These are phyloP conservation scores for Nicotiana obtusifolia DNA, from an alignment of 257 asterid genomes.

Conservation along the genomic window DNA sequence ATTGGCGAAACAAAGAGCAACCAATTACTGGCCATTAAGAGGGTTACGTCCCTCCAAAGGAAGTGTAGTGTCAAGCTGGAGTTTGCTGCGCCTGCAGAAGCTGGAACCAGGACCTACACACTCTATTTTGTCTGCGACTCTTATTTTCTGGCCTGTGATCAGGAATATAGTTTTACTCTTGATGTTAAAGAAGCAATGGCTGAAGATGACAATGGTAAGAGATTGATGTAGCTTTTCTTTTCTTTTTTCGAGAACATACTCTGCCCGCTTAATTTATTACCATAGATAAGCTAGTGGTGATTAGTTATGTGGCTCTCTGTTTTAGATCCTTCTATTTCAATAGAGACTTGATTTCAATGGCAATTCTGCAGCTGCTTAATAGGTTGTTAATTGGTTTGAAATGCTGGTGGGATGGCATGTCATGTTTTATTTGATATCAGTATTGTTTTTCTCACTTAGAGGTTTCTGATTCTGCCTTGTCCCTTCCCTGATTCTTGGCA, in stretches of 20 bases:
- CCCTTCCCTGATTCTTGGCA: not conserved
- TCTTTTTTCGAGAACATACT: not conserved
- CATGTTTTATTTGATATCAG: not conserved
- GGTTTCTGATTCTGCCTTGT: not conserved
- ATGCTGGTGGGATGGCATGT: not conserved
- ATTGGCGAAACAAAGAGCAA: conserved; percentile 32
- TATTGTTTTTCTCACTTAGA: not conserved
- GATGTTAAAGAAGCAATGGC: conserved; percentile 24
- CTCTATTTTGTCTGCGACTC: conserved; percentile 37
- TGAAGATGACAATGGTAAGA: conserved; percentile 8
- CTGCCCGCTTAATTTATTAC: not conserved
- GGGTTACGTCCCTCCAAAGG: conserved; percentile 30
- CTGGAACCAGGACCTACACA: conserved; percentile 25
- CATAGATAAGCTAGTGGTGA: not conserved
- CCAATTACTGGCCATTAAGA: conserved; percentile 36
- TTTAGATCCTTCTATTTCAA: not conserved
- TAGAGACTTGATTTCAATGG: not conserved
- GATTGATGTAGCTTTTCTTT: not conserved
- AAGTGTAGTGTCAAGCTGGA: conserved; percentile 28
- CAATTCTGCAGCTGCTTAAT: not conserved
- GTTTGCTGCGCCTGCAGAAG: conserved; percentile 31
- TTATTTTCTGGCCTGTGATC: conserved; percentile 31
- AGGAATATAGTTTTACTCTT: conserved; percentile 32
- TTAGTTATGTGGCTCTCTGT: not conserved
- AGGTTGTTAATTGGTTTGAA: not conserved